Percentiles rank a stretch among this genome's conserved stretches.
These are phyloP conservation scores for Prunus fruticosa DNA, from an alignment of 306 rosid genomes.

Conservation along the genomic window DNA sequence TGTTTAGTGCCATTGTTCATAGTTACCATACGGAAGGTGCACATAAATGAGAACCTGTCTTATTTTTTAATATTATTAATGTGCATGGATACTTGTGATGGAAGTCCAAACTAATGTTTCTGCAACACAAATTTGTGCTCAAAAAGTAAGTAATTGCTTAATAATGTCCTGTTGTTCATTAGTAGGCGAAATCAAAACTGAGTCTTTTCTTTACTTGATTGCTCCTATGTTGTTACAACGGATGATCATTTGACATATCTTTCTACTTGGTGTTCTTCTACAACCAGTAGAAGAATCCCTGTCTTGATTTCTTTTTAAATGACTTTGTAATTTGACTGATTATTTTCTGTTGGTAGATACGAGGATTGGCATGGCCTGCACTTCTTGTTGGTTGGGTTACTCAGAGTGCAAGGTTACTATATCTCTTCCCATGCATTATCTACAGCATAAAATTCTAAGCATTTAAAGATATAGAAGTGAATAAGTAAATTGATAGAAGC, in stretches of 20 bases:
- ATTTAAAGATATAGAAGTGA: neutral
- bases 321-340: conserved; percentile 13
- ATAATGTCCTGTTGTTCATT: neutral
- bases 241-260: neutral
- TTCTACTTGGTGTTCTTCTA: neutral
- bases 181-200: neutral
- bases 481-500: neutral
- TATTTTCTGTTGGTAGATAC: conserved; percentile 47
- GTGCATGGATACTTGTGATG: neutral
- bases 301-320: conserved; percentile 13
- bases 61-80: neutral
- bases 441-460: neutral
- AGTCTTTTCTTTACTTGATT: neutral
- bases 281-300: neutral
- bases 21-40: neutral
- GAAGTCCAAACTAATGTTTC: neutral
- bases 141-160: neutral
- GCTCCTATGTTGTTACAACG: neutral
- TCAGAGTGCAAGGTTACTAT: conserved; percentile 73
- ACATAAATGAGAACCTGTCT: neutral
- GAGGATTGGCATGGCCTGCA: conserved; percentile 87
- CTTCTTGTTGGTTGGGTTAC: conserved; percentile 69
- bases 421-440: conserved; percentile 20
- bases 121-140: neutral
- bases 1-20: neutral